Conservation (phyloP, 1,284 basidiomycete species). For the Stereum hirsutum region DNA sequence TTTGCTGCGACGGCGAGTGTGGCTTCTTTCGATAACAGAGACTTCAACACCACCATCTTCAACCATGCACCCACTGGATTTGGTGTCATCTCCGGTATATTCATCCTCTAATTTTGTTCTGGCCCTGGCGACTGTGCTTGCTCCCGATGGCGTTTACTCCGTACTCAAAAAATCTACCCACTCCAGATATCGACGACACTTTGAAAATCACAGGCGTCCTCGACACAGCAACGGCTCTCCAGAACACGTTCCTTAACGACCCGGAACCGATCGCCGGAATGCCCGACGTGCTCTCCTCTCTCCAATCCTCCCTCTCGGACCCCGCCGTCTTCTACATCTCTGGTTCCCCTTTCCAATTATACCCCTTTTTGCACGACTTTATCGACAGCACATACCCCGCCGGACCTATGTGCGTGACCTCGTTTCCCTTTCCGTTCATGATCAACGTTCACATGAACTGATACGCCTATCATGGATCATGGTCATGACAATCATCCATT, state of each 20-base stretch:
- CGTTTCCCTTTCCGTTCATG: no score
- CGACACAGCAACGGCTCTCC: background rate
- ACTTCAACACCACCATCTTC: background rate
- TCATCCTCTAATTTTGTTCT: background rate
- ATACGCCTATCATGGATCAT: no score
- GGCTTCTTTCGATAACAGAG: background rate
- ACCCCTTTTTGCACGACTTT: background rate
- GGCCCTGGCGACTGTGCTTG: background rate
- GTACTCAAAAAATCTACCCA: no score
- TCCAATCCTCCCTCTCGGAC: background rate
- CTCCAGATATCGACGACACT: background rate
- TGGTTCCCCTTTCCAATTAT: background rate
- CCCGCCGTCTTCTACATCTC: background rate
- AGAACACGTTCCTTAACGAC: background rate
- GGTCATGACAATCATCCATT: no score
- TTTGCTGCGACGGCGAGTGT: background rate
- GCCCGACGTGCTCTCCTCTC: background rate
- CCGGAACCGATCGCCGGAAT: background rate
- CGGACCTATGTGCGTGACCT: background rate
- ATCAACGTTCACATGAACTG: no score
- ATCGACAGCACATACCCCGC: background rate
- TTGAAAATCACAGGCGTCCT: background rate
- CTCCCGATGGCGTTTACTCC: background rate
- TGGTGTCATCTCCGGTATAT: background rate
- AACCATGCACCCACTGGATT: background rate